Evolutionary conservation across 2,329 filamentous ascomycete genomes (phyloP).

Genomic region (Pseudogymnoascus sp.): DNA sequence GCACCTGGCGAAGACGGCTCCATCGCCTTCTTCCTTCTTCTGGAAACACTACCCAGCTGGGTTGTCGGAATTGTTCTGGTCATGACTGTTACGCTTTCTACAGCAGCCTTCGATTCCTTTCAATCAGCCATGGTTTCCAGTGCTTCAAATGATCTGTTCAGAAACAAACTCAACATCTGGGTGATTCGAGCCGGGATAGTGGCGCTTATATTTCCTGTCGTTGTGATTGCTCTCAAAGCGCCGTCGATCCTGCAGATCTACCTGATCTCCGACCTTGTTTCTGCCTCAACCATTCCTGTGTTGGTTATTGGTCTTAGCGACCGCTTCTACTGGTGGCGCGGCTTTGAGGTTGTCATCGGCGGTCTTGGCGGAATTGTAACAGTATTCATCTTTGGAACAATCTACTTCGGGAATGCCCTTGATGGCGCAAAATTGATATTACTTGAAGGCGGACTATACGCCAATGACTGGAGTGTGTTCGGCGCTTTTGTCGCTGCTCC

Average conservation of each 20-base stretch:
- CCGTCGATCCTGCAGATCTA: conserved; percentile 74
- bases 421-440: conserved; percentile 60
- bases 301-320: conserved; percentile 64
- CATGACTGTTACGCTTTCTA: conserved; percentile 70
- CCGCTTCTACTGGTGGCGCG: conserved; percentile 62
- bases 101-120: conserved; percentile 70
- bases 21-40: conserved; percentile 65
- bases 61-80: conserved; percentile 75
- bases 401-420: conserved; percentile 63
- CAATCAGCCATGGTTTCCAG: conserved; percentile 82
- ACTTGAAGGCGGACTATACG: conserved; percentile 65
- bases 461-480: conserved; percentile 71
- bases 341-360: conserved; percentile 71
- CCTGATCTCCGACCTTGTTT: conserved; percentile 72
- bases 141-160: conserved; percentile 75
- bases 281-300: conserved; percentile 66
- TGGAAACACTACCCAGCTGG: conserved; percentile 65
- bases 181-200: conserved; percentile 62
- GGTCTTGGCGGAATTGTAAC: conserved; percentile 69
- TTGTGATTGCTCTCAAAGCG: conserved; percentile 64
- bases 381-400: conserved; percentile 71
- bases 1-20: conserved; percentile 54
- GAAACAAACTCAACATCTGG: conserved; percentile 71
- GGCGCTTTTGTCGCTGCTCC: conserved; percentile 76
- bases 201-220: conserved; percentile 62